Base-by-base conservation (phyloP, 2,329 filamentous ascomycete genomes). In the Apiospora arundinis region DNA sequence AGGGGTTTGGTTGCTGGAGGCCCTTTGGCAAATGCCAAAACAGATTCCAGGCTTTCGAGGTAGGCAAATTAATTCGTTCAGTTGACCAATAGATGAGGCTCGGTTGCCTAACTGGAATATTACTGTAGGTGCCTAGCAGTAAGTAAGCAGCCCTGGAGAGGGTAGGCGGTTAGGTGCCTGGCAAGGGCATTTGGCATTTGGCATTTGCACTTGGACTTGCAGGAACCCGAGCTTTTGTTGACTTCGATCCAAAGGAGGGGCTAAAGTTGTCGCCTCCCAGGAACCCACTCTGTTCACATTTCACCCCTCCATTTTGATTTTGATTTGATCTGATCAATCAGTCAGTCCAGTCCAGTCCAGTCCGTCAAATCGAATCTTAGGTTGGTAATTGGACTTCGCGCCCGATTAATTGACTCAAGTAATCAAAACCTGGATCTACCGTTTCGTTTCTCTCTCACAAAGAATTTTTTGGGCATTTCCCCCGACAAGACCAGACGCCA, bases 201-300 rank as follows among this genome's bases (percentile, higher is more conserved):
- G n/a, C n/a, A n/a, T n/a, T n/a, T n/a, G n/a, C n/a, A n/a, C n/a
- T n/a, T n/a, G n/a, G n/a, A n/a, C n/a, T n/a, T 40, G 56, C 40
- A 67, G 65, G 42, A 45, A 45, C 40, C 65, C 65, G 67, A 56
- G 46, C 67, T 69, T 69, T 42, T 69, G 46, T 56, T 69, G 67
- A 69, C 67, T 42, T 56, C 46, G 48, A 49, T 69, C 28, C 32
- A 69, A 69, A 56, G 46, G 67, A 69, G 67, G 67, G 67, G 67
- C 45, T 56, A 40, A 40, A 40, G 32, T 63, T 63, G 32, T 63
- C 56, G 56, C 56, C 56, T 63, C 56, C 56, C 18, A 63, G 56
- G 32, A 63, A 63, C 32, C 56, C 56, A 63, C 56, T 28, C 52
- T 37, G 21, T n/a, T 40, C 56, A 40, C 56, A 16, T 8, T 60